Conservation (phyloP, 164 flowering plant genomes). For the Amborella trichopoda region DNA sequence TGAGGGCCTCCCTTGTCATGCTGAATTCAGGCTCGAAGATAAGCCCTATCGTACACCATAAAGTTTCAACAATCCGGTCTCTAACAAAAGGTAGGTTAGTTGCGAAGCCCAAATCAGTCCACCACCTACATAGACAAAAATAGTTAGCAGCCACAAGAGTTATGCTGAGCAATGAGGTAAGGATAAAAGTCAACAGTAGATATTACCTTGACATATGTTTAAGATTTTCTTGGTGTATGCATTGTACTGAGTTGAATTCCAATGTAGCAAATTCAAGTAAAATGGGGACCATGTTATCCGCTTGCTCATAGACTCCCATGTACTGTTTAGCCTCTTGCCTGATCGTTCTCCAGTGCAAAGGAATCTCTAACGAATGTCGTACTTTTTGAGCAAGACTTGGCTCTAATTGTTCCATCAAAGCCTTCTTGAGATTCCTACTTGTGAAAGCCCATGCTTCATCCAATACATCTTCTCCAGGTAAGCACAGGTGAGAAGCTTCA, state of each 20-base stretch:
- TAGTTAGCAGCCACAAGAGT: not conserved
- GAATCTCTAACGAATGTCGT: slow-evolving; percentile 16
- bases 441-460: slow-evolving; percentile 12
- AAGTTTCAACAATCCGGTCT: slow-evolving; percentile 31
- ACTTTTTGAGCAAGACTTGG: slow-evolving; percentile 3
- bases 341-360: slow-evolving; percentile 14
- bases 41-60: slow-evolving; percentile 21
- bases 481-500: slow-evolving; percentile 16
- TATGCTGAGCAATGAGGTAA: not conserved
- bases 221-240: not conserved
- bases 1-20: slow-evolving; percentile 11
- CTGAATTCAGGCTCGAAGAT: slow-evolving; percentile 19
- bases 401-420: not conserved
- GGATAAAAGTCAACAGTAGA: not conserved
- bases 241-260: slow-evolving; percentile 1
- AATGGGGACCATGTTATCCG: too few relatives aligned
- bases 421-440: slow-evolving; percentile 3
- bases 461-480: slow-evolving; percentile 10
- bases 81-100: slow-evolving; percentile 22
- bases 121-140: not conserved
- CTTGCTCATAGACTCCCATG: slow-evolving; percentile 12
- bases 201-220: not conserved
- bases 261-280: slow-evolving; percentile 6
- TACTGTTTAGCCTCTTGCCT: slow-evolving; percentile 20
- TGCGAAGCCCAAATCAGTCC: slow-evolving; percentile 18